These are phyloP conservation scores for Cladosporium sphaerospermum DNA, from an alignment of 2,329 filamentous ascomycete species.

Conservation along the genomic window DNA sequence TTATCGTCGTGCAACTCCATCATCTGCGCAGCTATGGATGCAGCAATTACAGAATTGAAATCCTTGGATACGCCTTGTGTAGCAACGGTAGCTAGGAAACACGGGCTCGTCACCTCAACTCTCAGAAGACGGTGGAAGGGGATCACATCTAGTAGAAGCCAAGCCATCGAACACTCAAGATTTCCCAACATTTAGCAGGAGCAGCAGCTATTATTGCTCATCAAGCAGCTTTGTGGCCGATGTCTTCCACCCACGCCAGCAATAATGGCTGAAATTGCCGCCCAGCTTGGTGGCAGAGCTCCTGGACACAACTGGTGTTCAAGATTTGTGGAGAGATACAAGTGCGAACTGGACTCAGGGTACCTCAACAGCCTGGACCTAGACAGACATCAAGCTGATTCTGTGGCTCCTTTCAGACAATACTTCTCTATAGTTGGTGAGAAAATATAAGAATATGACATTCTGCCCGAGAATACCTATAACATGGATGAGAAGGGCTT, in stretches of 20 bases:
- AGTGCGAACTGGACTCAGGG: not conserved
- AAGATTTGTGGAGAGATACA: not conserved
- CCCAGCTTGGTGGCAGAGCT: not conserved
- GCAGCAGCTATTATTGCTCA: not conserved
- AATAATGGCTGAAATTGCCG: not conserved
- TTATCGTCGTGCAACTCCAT: not conserved
- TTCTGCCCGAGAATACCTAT: not conserved
- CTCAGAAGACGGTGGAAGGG: not conserved
- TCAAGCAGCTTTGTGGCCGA: not conserved
- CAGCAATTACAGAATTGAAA: not conserved
- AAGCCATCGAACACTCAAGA: not conserved
- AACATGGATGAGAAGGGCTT: constrained; percentile 7
- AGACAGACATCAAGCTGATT: constrained; percentile 23
- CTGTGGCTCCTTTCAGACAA: constrained; percentile 6
- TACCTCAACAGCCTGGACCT: constrained; percentile 24
- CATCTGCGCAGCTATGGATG: not conserved
- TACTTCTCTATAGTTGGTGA: constrained; percentile 2
- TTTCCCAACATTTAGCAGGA: not conserved
- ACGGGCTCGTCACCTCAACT: not conserved
- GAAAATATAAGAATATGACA: not conserved
- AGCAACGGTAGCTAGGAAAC: not conserved
- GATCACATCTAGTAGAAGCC: not conserved
- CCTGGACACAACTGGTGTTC: not conserved
- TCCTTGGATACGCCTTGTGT: not conserved
- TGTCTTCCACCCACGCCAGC: not conserved